These are phyloP conservation scores for Penicillium sp. DNA, from an alignment of 2,329 filamentous ascomycete genomes.

Conservation along the genomic window DNA sequence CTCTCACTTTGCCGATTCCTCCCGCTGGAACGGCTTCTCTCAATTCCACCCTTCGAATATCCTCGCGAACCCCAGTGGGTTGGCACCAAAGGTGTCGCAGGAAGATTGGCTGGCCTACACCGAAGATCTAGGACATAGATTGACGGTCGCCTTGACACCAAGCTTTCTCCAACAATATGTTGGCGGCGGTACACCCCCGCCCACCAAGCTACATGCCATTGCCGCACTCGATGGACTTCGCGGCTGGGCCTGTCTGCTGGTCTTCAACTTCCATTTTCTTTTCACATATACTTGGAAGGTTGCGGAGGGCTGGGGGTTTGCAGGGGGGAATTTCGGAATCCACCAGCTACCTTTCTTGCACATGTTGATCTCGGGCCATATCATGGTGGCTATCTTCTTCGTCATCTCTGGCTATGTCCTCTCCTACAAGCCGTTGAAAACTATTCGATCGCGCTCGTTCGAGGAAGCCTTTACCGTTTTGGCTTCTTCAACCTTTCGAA, in stretches of 20 bases:
- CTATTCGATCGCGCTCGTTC: slow-evolving; percentile 40
- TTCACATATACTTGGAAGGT: slow-evolving; percentile 48
- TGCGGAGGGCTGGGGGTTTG: slow-evolving; percentile 43
- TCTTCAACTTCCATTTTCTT: slow-evolving; percentile 50
- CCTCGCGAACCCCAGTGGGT: slow-evolving; percentile 20
- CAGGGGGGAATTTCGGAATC: slow-evolving; percentile 41
- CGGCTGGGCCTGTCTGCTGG: slow-evolving; percentile 47
- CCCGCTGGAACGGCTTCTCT: slow-evolving; percentile 28
- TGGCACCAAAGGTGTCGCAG: slow-evolving; percentile 21
- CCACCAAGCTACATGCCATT: slow-evolving; percentile 38
- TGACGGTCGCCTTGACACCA: slow-evolving; percentile 36
- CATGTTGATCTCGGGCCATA: slow-evolving; percentile 47
- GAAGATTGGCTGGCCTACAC: slow-evolving; percentile 29
- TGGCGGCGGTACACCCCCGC: slow-evolving; percentile 30
- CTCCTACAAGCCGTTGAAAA: slow-evolving; percentile 45
- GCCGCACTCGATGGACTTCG: slow-evolving; percentile 46
- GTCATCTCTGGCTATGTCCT: slow-evolving; percentile 53
- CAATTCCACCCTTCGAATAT: slow-evolving; percentile 28
- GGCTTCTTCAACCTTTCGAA: slow-evolving; percentile 47
- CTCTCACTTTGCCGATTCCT: slow-evolving; percentile 3
- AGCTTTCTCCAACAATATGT: slow-evolving; percentile 40
- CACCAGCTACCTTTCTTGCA: slow-evolving; percentile 47
- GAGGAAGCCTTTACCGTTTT: slow-evolving; percentile 44
- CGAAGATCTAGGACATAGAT: slow-evolving; percentile 24
- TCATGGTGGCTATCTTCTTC: slow-evolving; percentile 53